Percentiles rank a stretch among this genome's conserved stretches.
These are phyloP conservation scores for Amesomyces nigricolor DNA, from an alignment of 2,329 filamentous ascomycete species.

Conservation along the genomic window DNA sequence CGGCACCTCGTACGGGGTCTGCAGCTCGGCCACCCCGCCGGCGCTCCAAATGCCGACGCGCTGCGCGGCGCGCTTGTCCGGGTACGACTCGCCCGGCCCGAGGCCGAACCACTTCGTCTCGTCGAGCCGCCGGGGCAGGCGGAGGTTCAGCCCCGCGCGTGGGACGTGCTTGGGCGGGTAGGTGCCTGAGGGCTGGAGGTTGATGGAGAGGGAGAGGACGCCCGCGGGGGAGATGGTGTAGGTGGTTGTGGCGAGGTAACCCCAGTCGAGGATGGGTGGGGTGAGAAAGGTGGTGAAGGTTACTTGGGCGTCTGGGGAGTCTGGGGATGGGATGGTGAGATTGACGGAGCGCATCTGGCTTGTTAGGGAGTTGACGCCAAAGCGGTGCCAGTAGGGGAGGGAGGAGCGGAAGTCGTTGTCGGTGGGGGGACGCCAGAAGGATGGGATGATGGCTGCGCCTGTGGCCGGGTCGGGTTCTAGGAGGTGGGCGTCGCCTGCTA, in stretches of 20 bases:
- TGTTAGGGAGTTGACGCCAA: slow-evolving; percentile 43
- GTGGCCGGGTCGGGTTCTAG: slow-evolving; percentile 34
- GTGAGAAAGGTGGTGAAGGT: slow-evolving; percentile 45
- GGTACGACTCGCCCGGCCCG: slow-evolving; percentile 59
- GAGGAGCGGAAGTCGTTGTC: slow-evolving; percentile 57
- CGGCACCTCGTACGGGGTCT: slow-evolving; percentile 58
- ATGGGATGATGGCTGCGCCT: slow-evolving; percentile 37
- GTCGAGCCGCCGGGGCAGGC: slow-evolving; percentile 42
- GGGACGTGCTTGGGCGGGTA: slow-evolving; percentile 50
- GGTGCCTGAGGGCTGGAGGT: slow-evolving; percentile 41
- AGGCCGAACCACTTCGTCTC: slow-evolving; percentile 55
- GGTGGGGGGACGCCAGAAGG: slow-evolving; percentile 59
- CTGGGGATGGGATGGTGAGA: slow-evolving; percentile 18
- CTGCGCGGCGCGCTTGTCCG: slow-evolving; percentile 54
- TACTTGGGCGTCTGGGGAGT: slow-evolving; percentile 31
- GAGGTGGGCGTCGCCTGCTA: slow-evolving; percentile 31
- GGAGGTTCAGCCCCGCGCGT: slow-evolving; percentile 55
- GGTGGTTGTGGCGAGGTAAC: slow-evolving; percentile 41
- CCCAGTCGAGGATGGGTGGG: slow-evolving; percentile 59
- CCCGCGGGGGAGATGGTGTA: slow-evolving; percentile 45
- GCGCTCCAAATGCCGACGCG: slow-evolving; percentile 44
- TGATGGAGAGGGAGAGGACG: slow-evolving; percentile 42
- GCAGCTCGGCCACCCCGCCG: slow-evolving; percentile 41
- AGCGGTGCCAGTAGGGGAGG: slow-evolving; percentile 52
- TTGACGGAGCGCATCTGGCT: slow-evolving; percentile 41